Evolutionary conservation across 305 asterid genomes (phyloP).

Genomic region (Lippia alba): DNA sequence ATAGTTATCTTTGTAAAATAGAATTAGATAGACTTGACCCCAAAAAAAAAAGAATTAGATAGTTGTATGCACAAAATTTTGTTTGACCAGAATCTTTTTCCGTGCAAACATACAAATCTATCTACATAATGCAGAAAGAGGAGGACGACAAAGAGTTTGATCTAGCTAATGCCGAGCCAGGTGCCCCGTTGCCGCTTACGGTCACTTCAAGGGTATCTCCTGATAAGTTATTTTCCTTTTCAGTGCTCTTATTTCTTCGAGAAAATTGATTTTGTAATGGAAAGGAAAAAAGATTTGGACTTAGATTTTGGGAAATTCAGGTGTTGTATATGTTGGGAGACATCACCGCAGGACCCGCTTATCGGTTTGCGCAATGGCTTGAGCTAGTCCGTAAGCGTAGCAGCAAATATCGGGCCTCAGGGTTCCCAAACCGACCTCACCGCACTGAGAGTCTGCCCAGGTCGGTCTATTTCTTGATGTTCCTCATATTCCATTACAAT

Average conservation of each 20-base stretch:
- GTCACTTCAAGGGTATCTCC: constrained; percentile 85
- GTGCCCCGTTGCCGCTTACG: constrained; percentile 86
- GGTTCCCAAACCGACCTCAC: constrained; percentile 76
- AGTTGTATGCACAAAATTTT: constrained; percentile 12
- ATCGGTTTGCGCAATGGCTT: constrained; percentile 94
- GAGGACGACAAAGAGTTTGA: constrained; percentile 78
- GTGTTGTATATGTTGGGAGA: constrained; percentile 98
- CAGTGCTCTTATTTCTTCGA: neutral
- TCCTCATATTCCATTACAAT: neutral
- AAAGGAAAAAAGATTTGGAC: neutral
- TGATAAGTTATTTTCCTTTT: neutral
- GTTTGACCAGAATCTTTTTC: constrained; percentile 18
- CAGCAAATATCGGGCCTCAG: constrained; percentile 79
- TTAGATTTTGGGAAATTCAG: constrained; percentile 47
- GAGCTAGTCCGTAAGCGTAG: constrained; percentile 95
- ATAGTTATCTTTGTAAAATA: no score
- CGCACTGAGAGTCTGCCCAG: constrained; percentile 69
- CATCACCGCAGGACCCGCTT: constrained; percentile 91
- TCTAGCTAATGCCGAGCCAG: constrained; percentile 72
- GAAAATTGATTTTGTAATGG: constrained; percentile 9
- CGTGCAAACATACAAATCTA: neutral
- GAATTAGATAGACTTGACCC: no score
- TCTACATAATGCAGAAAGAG: constrained; percentile 68
- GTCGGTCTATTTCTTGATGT: constrained; percentile 34
- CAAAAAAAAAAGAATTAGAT: no score